Percentiles rank a stretch among this genome's conserved stretches.
Conservation (phyloP, 495 filamentous ascomycete genomes). For the Tuber indicum region DNA sequence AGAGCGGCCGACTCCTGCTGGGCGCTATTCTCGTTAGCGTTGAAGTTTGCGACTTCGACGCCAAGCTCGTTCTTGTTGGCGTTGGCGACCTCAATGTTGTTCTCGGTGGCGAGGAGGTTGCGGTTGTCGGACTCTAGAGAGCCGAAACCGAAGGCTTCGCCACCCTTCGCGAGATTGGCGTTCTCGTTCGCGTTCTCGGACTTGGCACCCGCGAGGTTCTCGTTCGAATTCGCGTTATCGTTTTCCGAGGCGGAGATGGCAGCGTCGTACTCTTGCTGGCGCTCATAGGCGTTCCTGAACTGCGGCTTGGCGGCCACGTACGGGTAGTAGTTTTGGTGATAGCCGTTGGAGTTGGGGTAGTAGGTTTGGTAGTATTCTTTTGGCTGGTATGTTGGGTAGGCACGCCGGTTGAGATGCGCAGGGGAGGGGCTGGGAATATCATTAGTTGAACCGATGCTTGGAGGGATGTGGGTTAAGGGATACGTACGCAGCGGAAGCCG, state of each 20-base stretch:
- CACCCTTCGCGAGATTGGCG: constrained; percentile 41
- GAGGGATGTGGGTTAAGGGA: background rate
- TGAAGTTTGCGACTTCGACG: constrained; percentile 43
- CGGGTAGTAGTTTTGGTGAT: constrained; percentile 36
- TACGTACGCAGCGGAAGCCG: constrained; percentile 29
- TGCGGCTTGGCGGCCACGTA: constrained; percentile 28
- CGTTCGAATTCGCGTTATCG: constrained; percentile 42
- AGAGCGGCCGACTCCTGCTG: constrained; percentile 42
- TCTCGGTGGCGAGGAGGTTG: constrained; percentile 42
- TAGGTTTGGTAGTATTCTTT: constrained; percentile 37
- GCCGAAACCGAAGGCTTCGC: constrained; percentile 41
- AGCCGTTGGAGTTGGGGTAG: constrained; percentile 34
- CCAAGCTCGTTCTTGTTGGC: constrained; percentile 43
- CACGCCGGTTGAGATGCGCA: background rate
- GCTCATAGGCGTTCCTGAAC: constrained; percentile 34
- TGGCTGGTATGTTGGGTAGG: constrained; percentile 11
- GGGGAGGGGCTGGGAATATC: constrained; percentile 7
- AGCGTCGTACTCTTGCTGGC: constrained; percentile 32
- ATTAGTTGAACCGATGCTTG: background rate
- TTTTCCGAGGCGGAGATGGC: constrained; percentile 32
- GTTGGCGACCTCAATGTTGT: constrained; percentile 44
- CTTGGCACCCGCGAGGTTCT: constrained; percentile 42
- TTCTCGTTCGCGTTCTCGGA: constrained; percentile 44
- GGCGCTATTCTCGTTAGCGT: constrained; percentile 42
- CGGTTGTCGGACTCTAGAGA: constrained; percentile 40